Conservation (phyloP, 257 asterid genomes). For the Forsythia suspensa region DNA sequence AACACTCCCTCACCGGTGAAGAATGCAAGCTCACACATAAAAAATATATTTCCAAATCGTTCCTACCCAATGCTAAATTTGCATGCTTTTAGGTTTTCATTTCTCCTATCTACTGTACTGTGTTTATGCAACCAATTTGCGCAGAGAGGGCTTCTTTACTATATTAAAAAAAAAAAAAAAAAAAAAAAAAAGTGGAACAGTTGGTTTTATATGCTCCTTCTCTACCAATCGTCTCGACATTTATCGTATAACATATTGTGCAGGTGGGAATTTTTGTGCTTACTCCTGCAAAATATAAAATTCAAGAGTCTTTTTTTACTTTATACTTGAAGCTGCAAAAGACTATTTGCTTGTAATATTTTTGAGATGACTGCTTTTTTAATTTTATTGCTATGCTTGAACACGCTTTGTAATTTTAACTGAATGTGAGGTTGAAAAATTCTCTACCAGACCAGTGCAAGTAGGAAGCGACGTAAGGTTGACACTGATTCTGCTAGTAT, state of each 20-base stretch:
- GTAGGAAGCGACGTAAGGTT: conserved; percentile 74
- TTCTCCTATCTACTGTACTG: background rate
- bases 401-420: background rate
- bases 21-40: background rate
- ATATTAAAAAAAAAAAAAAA: too few relatives aligned
- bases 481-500: conserved; percentile 55
- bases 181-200: background rate
- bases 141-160: background rate
- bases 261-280: background rate
- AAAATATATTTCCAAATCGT: background rate
- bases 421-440: conserved; percentile 9
- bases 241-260: too few relatives aligned
- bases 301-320: too few relatives aligned
- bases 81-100: background rate
- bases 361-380: background rate
- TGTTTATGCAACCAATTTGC: background rate
- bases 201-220: background rate
- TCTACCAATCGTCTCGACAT: background rate
- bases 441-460: conserved; percentile 64
- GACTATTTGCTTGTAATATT: background rate
- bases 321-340: background rate
- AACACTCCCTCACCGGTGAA: background rate
- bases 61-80: background rate
- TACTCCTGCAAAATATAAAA: background rate
- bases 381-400: background rate